These are phyloP conservation scores for Catunica adiposa DNA, from an alignment of 2,329 filamentous ascomycete genomes.

Conservation along the genomic window DNA sequence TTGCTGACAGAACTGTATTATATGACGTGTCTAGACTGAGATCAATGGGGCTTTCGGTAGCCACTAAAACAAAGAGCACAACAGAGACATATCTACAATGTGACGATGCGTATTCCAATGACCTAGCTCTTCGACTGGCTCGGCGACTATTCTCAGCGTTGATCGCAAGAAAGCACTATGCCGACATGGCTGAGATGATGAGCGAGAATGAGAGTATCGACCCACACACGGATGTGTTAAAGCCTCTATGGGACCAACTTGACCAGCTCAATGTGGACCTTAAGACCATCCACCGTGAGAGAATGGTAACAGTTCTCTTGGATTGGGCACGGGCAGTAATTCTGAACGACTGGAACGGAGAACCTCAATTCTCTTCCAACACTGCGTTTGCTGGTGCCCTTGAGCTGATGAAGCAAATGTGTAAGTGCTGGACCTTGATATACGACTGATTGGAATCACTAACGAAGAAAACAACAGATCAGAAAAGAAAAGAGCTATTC, in stretches of 20 bases:
- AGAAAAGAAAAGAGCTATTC: constrained; percentile 45
- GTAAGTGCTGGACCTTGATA: constrained; percentile 31
- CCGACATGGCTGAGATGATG: constrained; percentile 24
- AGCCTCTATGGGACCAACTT: constrained; percentile 35
- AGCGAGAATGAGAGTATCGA: constrained; percentile 21
- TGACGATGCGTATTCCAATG: constrained; percentile 46
- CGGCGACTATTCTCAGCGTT: constrained; percentile 42
- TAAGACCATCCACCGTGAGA: constrained; percentile 7
- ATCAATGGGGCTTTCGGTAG: constrained; percentile 38
- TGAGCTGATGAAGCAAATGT: constrained; percentile 53
- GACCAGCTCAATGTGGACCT: constrained; percentile 29
- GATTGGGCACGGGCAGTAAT: constrained; percentile 64
- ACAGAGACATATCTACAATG: constrained; percentile 26
- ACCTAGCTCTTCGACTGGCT: constrained; percentile 42
- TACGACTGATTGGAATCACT: not conserved
- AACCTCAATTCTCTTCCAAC: constrained; percentile 50
- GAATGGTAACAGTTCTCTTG: constrained; percentile 29
- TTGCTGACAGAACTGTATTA: constrained; percentile 31
- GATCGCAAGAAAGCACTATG: constrained; percentile 33
- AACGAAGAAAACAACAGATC: constrained; percentile 28
- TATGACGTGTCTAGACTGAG: constrained; percentile 45
- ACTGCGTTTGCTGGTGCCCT: constrained; percentile 63
- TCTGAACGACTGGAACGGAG: constrained; percentile 66
- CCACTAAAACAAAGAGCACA: constrained; percentile 9
- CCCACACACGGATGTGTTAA: constrained; percentile 28